These are phyloP conservation scores for Mortierella sp. DNA, from an alignment of 371 early-diverging fungal genomes.

Conservation along the genomic window DNA sequence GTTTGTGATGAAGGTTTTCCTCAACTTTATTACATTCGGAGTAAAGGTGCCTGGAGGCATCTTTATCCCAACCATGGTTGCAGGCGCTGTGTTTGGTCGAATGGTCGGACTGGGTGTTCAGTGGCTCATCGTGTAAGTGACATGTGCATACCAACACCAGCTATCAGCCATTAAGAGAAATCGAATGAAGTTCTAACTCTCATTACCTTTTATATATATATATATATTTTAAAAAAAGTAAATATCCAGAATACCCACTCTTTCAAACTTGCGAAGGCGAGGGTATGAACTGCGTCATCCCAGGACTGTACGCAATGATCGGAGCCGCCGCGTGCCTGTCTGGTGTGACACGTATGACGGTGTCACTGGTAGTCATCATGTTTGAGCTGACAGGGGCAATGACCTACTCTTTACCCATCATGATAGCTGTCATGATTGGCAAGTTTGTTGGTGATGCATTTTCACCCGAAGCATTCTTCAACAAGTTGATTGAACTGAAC, in stretches of 20 bases:
- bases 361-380: constrained; percentile 85
- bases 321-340: constrained; percentile 94
- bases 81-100: constrained; percentile 93
- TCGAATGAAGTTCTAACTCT: neutral
- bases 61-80: constrained; percentile 92
- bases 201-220: neutral
- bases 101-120: constrained; percentile 90
- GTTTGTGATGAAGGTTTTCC: constrained; percentile 57
- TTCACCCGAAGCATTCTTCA: constrained; percentile 74
- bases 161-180: neutral
- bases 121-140: constrained; percentile 55
- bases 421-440: constrained; percentile 81
- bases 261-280: constrained; percentile 52
- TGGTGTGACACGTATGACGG: constrained; percentile 94
- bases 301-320: constrained; percentile 95
- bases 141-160: neutral
- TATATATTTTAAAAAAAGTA: constrained; percentile 32
- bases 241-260: constrained; percentile 42
- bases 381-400: constrained; percentile 90
- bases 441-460: constrained; percentile 81
- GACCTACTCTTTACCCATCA: constrained; percentile 80
- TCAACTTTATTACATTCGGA: constrained; percentile 73
- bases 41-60: constrained; percentile 89
- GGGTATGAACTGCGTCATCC: constrained; percentile 80
- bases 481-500: constrained; percentile 73